These are phyloP conservation scores for Paxillus rubicundulus DNA, from an alignment of 768 basidiomycete genomes.

Conservation along the genomic window DNA sequence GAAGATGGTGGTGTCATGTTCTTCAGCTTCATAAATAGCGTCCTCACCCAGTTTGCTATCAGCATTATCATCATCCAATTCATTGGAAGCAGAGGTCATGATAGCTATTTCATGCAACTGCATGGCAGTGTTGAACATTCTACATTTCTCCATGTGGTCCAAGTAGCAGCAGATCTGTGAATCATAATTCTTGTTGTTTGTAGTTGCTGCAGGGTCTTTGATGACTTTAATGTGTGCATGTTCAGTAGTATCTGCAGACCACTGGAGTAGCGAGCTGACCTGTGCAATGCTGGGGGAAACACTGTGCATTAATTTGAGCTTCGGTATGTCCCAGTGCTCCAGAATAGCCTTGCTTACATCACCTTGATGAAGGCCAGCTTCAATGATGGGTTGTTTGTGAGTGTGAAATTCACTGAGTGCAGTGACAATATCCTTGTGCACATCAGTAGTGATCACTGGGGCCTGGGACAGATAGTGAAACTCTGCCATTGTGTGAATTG, in stretches of 20 bases:
- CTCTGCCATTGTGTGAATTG: slow-evolving; percentile 35
- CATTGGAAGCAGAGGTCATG: too few relatives aligned
- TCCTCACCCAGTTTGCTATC: too few relatives aligned
- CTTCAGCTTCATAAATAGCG: too few relatives aligned
- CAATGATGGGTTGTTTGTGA: slow-evolving; percentile 30
- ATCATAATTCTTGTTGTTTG: slow-evolving; percentile 34
- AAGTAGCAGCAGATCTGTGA: slow-evolving; percentile 35
- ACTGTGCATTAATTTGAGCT: slow-evolving; percentile 39
- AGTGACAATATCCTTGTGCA: background rate
- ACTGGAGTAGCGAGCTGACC: slow-evolving; percentile 32
- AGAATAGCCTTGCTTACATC: slow-evolving; percentile 16
- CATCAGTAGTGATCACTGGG: slow-evolving; percentile 3
- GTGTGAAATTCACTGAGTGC: slow-evolving; percentile 21
- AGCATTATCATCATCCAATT: too few relatives aligned
- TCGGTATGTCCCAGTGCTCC: slow-evolving; percentile 39
- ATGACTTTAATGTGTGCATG: slow-evolving; percentile 31
- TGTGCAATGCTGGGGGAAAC: slow-evolving; percentile 27
- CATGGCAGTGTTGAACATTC: too few relatives aligned
- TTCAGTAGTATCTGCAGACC: slow-evolving; percentile 36
- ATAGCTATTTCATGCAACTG: too few relatives aligned
- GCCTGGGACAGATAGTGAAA: slow-evolving; percentile 29
- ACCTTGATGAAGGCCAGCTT: slow-evolving; percentile 26
- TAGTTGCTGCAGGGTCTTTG: slow-evolving; percentile 29
- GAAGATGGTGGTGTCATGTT: too few relatives aligned
- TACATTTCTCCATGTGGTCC: slow-evolving; percentile 30